phyloP scores from a whole-genome alignment of 345 rosid genomes.

The Sisymbrium altissimum region DNA sequence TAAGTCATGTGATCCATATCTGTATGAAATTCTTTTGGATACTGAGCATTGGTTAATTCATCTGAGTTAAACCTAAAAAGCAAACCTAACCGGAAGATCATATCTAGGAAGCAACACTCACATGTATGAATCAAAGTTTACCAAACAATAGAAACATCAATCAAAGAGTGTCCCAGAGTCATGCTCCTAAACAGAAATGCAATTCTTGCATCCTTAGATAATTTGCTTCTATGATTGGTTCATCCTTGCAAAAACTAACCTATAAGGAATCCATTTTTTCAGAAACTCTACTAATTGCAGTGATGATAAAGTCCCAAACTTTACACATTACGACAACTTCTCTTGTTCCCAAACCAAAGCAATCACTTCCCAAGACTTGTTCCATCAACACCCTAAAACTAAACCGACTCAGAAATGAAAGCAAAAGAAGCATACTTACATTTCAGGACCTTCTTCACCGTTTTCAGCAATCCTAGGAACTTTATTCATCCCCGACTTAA shows the following conservation, averaged over 20 bases:
- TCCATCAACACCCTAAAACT: background rate
- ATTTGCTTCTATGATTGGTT: background rate
- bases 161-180: background rate
- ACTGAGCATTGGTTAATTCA: background rate
- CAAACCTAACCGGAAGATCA: background rate
- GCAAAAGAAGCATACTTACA: constrained; percentile 51
- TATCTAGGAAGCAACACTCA: background rate
- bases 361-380: background rate
- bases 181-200: constrained; percentile 2
- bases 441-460: constrained; percentile 94
- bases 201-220: background rate
- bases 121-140: background rate
- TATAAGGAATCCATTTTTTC: background rate
- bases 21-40: background rate
- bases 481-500: constrained; percentile 74
- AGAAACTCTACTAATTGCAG: background rate
- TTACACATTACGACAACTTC: background rate
- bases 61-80: background rate
- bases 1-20: background rate
- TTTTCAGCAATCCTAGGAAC: constrained; percentile 92
- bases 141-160: background rate
- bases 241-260: background rate
- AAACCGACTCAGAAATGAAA: background rate
- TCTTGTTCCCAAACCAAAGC: background rate
- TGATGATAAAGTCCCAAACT: constrained; percentile 5